Base-by-base conservation (phyloP, 2,329 filamentous ascomycete genomes). In the Zymoseptoria ardabiliae region DNA sequence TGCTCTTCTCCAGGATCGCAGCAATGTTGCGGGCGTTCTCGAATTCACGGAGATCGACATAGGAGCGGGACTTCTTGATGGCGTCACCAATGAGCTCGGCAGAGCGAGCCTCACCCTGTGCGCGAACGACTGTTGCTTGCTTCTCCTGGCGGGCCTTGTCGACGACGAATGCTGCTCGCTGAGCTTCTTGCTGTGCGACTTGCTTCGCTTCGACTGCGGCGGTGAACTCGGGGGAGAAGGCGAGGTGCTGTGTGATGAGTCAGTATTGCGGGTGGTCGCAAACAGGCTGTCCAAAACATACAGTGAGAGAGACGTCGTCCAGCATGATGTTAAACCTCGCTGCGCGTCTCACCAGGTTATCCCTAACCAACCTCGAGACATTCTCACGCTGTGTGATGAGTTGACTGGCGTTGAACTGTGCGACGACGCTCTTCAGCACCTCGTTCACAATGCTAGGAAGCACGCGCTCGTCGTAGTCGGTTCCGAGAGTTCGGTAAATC, bases 121-220 rank as follows among this genome's bases (percentile, higher is more conserved):
- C 94, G 78, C 91, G 91, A 73, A 99, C 94, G 58, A 99, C 91
- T 81, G 92, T 97, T 70, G 94, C 94, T 79, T 99, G 94, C 83
- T 99, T 99, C 84, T 99, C 94, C 79, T 99, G 94, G 68, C 94
- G 88, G 57, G 94, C 94, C 81, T 97, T 97, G 86, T 99, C 94
- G 67, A 99, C 94, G 56, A 99, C 83, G 79, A 99, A 99, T 62
- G 94, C 94, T 35, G 94, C 94, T 65, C 94, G 86, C 78, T 99
- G 94, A 35, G 94, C 94, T 76, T 99, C 94, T 80, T 99, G 94
- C 70, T 87, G 85, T 22, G 85, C 85, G 58, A 87, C 85, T 73
- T 87, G 85, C 74, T 87, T 87, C 71, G 85, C 84, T 76, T 87
- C 85, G 68, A 87, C 85, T 23, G 85, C 85, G 60, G 85, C 85